These are phyloP conservation scores for Talaromyces sp. DNA, from an alignment of 2,329 filamentous ascomycete species.

Conservation along the genomic window DNA sequence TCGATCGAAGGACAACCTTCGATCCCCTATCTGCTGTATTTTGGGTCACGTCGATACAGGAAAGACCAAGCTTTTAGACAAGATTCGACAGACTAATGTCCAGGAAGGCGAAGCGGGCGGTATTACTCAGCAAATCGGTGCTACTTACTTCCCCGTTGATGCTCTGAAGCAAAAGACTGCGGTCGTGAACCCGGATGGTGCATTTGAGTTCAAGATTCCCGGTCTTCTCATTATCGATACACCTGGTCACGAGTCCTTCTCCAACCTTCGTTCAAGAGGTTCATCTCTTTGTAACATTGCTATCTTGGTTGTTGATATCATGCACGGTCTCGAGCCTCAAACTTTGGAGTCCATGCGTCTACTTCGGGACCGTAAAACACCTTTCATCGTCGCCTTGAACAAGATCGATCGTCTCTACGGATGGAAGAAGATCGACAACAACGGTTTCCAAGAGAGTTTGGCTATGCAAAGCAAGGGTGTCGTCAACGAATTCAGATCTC, in stretches of 20 bases:
- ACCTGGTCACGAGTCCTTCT: slow-evolving; percentile 99
- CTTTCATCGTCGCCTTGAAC: slow-evolving; percentile 98
- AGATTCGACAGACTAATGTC: slow-evolving; percentile 96
- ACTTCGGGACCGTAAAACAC: slow-evolving; percentile 87
- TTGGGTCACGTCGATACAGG: slow-evolving; percentile 99
- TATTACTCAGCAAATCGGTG: slow-evolving; percentile 99
- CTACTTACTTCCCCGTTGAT: slow-evolving; percentile 96
- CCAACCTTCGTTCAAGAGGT: slow-evolving; percentile 91
- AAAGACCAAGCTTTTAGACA: slow-evolving; percentile 98
- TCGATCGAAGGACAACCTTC: slow-evolving; percentile 87
- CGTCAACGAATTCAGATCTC: slow-evolving; percentile 88
- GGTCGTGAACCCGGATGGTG: slow-evolving; percentile 85
- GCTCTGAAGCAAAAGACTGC: slow-evolving; percentile 87
- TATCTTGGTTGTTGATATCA: slow-evolving; percentile 97
- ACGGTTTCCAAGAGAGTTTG: slow-evolving; percentile 92
- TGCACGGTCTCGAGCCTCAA: slow-evolving; percentile 97
- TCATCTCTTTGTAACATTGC: slow-evolving; percentile 99
- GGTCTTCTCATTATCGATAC: slow-evolving; percentile 97
- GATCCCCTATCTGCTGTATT: slow-evolving; percentile 99
- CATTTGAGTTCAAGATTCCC: slow-evolving; percentile 95
- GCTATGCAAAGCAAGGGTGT: slow-evolving; percentile 86
- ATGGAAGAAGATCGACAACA: slow-evolving; percentile 99
- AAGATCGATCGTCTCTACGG: slow-evolving; percentile 99
- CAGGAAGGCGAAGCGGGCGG: slow-evolving; percentile 98
- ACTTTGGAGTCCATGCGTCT: slow-evolving; percentile 96